Percentiles rank a stretch among this genome's conserved stretches.
phyloP scores from a whole-genome alignment of 2,329 filamentous ascomycete genomes.

The Didymella lethalis region DNA sequence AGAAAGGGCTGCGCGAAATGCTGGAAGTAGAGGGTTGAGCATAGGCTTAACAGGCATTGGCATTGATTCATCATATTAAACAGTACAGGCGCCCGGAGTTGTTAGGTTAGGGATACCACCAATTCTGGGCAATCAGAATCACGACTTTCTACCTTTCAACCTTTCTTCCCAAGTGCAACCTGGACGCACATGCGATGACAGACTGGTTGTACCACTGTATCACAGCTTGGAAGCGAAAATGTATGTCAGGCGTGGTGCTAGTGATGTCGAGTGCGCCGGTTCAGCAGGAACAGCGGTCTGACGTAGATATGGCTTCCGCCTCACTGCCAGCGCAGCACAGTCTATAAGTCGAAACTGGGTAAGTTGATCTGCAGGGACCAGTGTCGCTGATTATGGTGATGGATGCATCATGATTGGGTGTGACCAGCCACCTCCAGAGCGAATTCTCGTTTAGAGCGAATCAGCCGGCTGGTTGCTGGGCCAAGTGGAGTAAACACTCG shows the following conservation, averaged over 20 bases:
- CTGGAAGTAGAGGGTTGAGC: conserved; percentile 60
- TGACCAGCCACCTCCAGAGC: conserved; percentile 28
- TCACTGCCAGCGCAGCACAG: conserved; percentile 19
- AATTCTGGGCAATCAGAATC: not conserved
- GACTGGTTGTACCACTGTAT: not conserved
- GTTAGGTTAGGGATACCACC: conserved; percentile 14
- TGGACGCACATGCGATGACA: not conserved
- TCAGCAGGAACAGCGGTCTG: conserved; percentile 18
- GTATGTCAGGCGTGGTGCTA: not conserved
- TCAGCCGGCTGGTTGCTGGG: conserved; percentile 32
- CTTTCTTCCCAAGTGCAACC: too few species aligned
- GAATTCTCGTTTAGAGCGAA: conserved; percentile 29
- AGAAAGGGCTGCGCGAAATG: conserved; percentile 68
- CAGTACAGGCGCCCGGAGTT: conserved; percentile 8
- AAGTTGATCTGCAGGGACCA: conserved; percentile 16
- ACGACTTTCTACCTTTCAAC: not conserved
- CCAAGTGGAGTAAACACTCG: conserved; percentile 33
- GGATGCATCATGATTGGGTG: conserved; percentile 27
- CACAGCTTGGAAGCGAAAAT: not conserved
- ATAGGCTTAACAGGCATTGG: not conserved
- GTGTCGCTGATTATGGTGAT: conserved; percentile 15
- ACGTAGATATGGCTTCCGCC: conserved; percentile 19
- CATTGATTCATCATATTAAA: not conserved
- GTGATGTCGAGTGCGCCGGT: not conserved
- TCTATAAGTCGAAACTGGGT: conserved; percentile 19